phyloP scores from a whole-genome alignment of 495 filamentous ascomycete genomes.

The Alectoria sarmentosa region DNA sequence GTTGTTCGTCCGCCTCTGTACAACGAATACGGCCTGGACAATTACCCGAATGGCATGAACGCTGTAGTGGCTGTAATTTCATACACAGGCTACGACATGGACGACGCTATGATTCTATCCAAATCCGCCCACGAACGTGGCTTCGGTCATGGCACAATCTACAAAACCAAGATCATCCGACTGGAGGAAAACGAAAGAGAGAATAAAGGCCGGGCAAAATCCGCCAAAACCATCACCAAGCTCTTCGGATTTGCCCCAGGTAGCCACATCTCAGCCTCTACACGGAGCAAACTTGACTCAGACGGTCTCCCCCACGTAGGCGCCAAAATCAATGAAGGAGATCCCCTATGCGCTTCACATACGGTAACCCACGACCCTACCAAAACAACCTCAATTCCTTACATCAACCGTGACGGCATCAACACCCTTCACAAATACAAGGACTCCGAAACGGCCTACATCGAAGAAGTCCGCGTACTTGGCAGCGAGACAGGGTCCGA shows the following conservation, averaged over 20 bases:
- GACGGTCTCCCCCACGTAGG: slow-evolving; percentile 84
- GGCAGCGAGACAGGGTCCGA: slow-evolving; percentile 74
- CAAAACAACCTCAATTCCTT: slow-evolving; percentile 32
- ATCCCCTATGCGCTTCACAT: slow-evolving; percentile 81
- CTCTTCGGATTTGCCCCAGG: slow-evolving; percentile 82
- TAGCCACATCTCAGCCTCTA: slow-evolving; percentile 54
- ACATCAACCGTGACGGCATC: slow-evolving; percentile 66
- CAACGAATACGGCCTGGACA: slow-evolving; percentile 94
- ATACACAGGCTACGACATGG: slow-evolving; percentile 99
- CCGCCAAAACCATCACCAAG: slow-evolving; percentile 53
- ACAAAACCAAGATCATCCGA: slow-evolving; percentile 88
- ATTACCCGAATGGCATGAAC: slow-evolving; percentile 97
- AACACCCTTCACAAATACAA: slow-evolving; percentile 89
- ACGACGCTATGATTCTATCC: slow-evolving; percentile 99
- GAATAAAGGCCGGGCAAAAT: slow-evolving; percentile 32
- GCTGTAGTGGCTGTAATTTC: slow-evolving; percentile 96
- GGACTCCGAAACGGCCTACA: slow-evolving; percentile 74
- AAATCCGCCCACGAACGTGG: slow-evolving; percentile 96
- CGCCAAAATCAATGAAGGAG: slow-evolving; percentile 64
- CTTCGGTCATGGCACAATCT: slow-evolving; percentile 94
- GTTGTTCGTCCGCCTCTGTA: slow-evolving; percentile 87
- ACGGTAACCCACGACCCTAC: slow-evolving; percentile 72
- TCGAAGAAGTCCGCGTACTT: slow-evolving; percentile 89
- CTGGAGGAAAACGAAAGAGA: slow-evolving; percentile 64
- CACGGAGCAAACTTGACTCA: slow-evolving; percentile 63